These are phyloP conservation scores for Russula compacta DNA, from an alignment of 768 basidiomycete genomes.

Conservation along the genomic window DNA sequence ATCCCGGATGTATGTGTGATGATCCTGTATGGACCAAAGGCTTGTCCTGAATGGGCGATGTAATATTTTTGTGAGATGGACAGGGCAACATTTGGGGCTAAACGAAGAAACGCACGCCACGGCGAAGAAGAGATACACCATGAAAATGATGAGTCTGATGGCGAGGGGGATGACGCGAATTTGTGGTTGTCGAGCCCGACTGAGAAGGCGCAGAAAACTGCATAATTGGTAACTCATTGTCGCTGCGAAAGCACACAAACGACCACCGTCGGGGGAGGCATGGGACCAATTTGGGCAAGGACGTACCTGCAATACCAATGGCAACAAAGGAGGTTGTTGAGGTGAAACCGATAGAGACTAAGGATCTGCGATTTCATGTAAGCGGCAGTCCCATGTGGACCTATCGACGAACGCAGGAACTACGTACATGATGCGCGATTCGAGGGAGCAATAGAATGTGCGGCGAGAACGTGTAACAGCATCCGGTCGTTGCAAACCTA, in stretches of 20 bases:
- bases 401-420: not conserved
- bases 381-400: not conserved
- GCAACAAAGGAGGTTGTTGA: not conserved
- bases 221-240: not conserved
- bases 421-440: not conserved
- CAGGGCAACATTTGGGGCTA: too few species aligned
- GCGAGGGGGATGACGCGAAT: conserved; percentile 2
- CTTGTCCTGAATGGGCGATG: not conserved
- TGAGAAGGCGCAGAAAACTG: not conserved
- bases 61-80: not conserved
- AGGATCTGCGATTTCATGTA: not conserved
- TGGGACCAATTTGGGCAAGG: not conserved
- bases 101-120: not conserved
- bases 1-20: not conserved
- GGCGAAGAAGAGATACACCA: not conserved
- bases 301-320: not conserved
- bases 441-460: conserved; percentile 2
- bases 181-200: not conserved
- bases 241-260: not conserved
- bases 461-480: conserved; percentile 5
- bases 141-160: not conserved
- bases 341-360: conserved; percentile 1
- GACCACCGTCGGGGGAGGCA: not conserved
- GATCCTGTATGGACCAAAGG: not conserved
- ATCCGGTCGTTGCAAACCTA: not conserved